Percentiles rank a stretch among this genome's conserved stretches.
These are phyloP conservation scores for Rhodotorula sp. DNA, from an alignment of 1,284 basidiomycete species.

Conservation along the genomic window DNA sequence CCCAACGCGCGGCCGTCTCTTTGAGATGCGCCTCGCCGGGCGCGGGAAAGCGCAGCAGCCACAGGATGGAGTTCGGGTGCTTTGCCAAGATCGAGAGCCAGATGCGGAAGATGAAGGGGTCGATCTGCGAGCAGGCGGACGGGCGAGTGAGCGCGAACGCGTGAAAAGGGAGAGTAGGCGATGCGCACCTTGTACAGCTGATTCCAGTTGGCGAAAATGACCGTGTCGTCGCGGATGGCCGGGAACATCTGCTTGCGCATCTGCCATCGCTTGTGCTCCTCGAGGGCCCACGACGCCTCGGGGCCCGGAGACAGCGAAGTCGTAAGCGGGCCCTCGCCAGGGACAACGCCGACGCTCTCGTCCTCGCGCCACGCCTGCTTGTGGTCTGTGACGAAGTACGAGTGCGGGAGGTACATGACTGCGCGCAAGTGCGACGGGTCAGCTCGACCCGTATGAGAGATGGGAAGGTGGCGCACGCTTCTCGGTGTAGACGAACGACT, in stretches of 20 bases:
- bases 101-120: slow-evolving; percentile 61
- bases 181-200: slow-evolving; percentile 60
- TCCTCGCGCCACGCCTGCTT: slow-evolving; percentile 57
- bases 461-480: slow-evolving; percentile 53
- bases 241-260: slow-evolving; percentile 58
- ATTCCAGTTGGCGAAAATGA: slow-evolving; percentile 68
- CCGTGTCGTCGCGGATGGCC: slow-evolving; percentile 56
- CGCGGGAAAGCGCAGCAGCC: slow-evolving; percentile 64
- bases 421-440: not conserved
- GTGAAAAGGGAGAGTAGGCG: no score
- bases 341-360: slow-evolving; percentile 1
- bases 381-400: slow-evolving; percentile 67
- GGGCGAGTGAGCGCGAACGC: not conserved
- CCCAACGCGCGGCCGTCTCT: slow-evolving; percentile 59
- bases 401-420: slow-evolving; percentile 62
- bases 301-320: slow-evolving; percentile 38
- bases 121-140: slow-evolving; percentile 51
- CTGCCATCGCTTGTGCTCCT: slow-evolving; percentile 56
- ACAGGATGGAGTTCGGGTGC: slow-evolving; percentile 62
- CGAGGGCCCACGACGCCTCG: slow-evolving; percentile 55
- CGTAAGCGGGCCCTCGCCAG: slow-evolving; percentile 29
- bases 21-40: slow-evolving; percentile 61
- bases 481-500: slow-evolving; percentile 60
- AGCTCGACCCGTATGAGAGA: not conserved
- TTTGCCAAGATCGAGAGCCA: slow-evolving; percentile 62